Conservation (phyloP, 768 basidiomycete genomes). For the Lentinula aciculospora region DNA sequence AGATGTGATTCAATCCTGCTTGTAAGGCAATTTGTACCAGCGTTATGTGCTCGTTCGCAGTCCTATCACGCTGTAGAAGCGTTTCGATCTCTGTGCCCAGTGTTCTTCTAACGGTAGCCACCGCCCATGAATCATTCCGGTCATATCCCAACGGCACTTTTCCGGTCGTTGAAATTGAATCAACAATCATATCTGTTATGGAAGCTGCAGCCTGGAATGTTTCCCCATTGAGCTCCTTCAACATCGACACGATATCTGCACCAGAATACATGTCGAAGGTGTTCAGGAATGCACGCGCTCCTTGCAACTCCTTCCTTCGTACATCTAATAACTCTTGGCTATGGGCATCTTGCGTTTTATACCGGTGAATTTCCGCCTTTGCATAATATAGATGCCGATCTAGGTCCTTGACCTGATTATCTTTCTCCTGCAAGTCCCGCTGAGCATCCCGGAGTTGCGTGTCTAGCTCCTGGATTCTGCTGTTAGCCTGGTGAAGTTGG, state of each 20-base stretch:
- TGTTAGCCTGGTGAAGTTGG: too few relatives aligned
- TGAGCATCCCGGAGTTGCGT: neutral
- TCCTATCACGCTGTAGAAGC: neutral
- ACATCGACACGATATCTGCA: conserved; percentile 30
- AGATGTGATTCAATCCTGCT: neutral
- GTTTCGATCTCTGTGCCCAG: neutral
- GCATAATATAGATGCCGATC: too few relatives aligned
- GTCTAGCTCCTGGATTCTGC: too few relatives aligned
- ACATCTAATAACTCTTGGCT: conserved; percentile 17
- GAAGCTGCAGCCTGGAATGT: conserved; percentile 40
- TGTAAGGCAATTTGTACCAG: conserved; percentile 1
- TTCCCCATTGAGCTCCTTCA: conserved; percentile 41
- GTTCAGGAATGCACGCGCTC: conserved; percentile 36
- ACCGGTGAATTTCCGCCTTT: neutral
- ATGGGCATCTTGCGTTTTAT: conserved; percentile 14
- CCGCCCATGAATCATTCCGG: neutral
- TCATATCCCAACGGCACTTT: neutral
- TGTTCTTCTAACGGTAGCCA: neutral
- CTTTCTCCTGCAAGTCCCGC: neutral
- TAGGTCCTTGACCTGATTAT: neutral
- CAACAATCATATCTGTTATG: conserved; percentile 19
- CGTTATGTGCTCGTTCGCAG: neutral
- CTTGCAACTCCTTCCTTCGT: conserved; percentile 33
- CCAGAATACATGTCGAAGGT: conserved; percentile 38
- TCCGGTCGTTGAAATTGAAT: conserved; percentile 28